These are phyloP conservation scores for Penicillium verhagenii DNA, from an alignment of 495 filamentous ascomycete species.

Conservation along the genomic window DNA sequence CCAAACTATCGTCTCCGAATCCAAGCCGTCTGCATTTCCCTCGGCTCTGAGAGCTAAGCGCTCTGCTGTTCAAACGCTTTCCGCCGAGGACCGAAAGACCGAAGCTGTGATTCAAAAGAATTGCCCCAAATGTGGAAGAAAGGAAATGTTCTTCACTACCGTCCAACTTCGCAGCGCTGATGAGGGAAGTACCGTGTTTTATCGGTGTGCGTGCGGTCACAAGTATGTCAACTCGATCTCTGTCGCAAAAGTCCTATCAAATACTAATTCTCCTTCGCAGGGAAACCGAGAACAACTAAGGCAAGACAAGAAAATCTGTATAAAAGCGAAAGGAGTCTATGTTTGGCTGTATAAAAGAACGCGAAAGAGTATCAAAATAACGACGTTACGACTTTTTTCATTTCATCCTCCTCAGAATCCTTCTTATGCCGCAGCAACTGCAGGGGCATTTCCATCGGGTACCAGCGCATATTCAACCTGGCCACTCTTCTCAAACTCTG, in stretches of 20 bases:
- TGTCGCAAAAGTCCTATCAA: not conserved
- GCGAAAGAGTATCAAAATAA: constrained; percentile 31
- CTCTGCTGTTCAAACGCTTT: constrained; percentile 81
- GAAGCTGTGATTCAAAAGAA: constrained; percentile 68
- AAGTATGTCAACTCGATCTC: constrained; percentile 57
- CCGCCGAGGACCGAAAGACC: constrained; percentile 73
- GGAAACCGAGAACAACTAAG: constrained; percentile 45
- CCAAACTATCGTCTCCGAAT: constrained; percentile 76
- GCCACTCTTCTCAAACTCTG: constrained; percentile 88
- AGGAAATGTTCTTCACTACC: constrained; percentile 80
- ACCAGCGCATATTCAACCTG: constrained; percentile 89
- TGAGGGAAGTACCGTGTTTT: constrained; percentile 91
- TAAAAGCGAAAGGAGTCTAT: constrained; percentile 25
- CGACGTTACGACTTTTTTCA: constrained; percentile 30
- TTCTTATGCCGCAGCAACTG: constrained; percentile 39
- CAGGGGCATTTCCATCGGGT: constrained; percentile 51
- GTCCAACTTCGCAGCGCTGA: constrained; percentile 89
- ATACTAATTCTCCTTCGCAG: constrained; percentile 28
- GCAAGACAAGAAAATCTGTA: constrained; percentile 17
- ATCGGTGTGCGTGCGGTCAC: constrained; percentile 79
- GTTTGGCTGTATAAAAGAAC: constrained; percentile 29
- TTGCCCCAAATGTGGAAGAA: constrained; percentile 77
- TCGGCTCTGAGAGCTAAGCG: constrained; percentile 80
- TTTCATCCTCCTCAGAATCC: constrained; percentile 15
- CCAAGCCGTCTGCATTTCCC: constrained; percentile 83